Conservation (phyloP, 2,329 filamentous ascomycete species). For the Dothistroma pini region DNA sequence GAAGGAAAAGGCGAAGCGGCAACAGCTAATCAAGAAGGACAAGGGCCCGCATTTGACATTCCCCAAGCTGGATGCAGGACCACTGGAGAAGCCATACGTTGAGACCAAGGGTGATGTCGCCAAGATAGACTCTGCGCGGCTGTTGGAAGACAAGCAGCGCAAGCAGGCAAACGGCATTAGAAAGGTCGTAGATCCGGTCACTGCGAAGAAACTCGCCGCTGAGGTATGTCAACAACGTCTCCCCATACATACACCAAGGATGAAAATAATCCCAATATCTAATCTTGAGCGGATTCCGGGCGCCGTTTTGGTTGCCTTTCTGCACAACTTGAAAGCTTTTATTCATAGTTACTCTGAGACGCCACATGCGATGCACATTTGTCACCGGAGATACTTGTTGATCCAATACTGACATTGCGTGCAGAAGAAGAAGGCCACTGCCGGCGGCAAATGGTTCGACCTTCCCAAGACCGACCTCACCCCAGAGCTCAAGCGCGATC, state of each 20-base stretch:
- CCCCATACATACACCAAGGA: slow-evolving; percentile 53
- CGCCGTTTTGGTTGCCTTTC: slow-evolving; percentile 77
- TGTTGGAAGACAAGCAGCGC: slow-evolving; percentile 48
- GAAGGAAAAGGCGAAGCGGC: slow-evolving; percentile 38
- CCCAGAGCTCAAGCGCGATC: slow-evolving; percentile 78
- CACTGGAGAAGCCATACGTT: slow-evolving; percentile 53
- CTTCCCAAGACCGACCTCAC: slow-evolving; percentile 81
- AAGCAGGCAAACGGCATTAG: slow-evolving; percentile 43
- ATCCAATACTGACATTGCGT: slow-evolving; percentile 28
- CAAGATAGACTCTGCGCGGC: slow-evolving; percentile 49
- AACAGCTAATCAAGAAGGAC: slow-evolving; percentile 23
- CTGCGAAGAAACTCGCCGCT: slow-evolving; percentile 43
- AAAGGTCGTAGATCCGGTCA: slow-evolving; percentile 53
- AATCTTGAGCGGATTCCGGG: slow-evolving; percentile 67
- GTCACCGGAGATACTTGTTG: slow-evolving; percentile 7
- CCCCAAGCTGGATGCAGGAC: slow-evolving; percentile 48
- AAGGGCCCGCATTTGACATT: slow-evolving; percentile 40
- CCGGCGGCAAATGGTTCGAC: slow-evolving; percentile 82
- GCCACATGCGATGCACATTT: slow-evolving; percentile 11
- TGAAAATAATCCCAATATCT: slow-evolving; percentile 68
- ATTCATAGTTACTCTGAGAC: slow-evolving; percentile 77
- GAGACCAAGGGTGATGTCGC: slow-evolving; percentile 52
- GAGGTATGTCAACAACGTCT: slow-evolving; percentile 48
- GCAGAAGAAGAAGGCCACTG: slow-evolving; percentile 60
- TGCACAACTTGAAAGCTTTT: slow-evolving; percentile 62